phyloP scores from a whole-genome alignment of 1,284 basidiomycete species.

The Wallemia ichthyophaga region DNA sequence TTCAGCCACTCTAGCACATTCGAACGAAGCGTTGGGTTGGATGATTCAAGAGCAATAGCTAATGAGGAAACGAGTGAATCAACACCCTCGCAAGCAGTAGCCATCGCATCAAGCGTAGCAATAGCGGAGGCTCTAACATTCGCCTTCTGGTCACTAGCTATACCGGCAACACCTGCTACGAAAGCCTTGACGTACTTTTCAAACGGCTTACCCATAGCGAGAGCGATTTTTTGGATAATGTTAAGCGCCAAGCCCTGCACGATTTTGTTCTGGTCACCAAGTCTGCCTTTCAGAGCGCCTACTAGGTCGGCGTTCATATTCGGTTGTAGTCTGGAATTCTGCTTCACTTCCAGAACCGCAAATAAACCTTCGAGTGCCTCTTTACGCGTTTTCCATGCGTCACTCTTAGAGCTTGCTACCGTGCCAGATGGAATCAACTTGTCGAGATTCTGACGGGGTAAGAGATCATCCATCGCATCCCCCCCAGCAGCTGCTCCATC shows the following conservation, averaged over 20 bases:
- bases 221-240: conserved; percentile 61
- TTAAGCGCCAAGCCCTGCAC: conserved; percentile 75
- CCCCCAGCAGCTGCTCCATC: conserved; percentile 18
- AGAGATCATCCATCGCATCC: conserved; percentile 70
- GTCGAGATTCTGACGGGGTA: conserved; percentile 82
- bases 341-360: conserved; percentile 53
- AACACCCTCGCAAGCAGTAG: conserved; percentile 50
- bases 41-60: conserved; percentile 44
- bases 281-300: conserved; percentile 57
- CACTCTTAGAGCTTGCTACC: conserved; percentile 56
- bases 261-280: conserved; percentile 75
- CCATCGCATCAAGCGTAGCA: conserved; percentile 50
- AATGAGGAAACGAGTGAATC: conserved; percentile 54
- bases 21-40: conserved; percentile 65
- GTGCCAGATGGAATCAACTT: conserved; percentile 19
- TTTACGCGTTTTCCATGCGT: conserved; percentile 92
- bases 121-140: conserved; percentile 50
- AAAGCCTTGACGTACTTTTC: conserved; percentile 62
- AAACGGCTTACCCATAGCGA: conserved; percentile 80
- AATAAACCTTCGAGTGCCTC: conserved; percentile 70
- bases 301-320: conserved; percentile 84
- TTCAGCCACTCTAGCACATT: conserved; percentile 58
- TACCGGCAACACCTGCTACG: conserved; percentile 43
- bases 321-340: conserved; percentile 72
- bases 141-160: conserved; percentile 77